Evolutionary conservation across 148 eudicot genomes (phyloP).

Genomic region (Selenicereus undatus): DNA sequence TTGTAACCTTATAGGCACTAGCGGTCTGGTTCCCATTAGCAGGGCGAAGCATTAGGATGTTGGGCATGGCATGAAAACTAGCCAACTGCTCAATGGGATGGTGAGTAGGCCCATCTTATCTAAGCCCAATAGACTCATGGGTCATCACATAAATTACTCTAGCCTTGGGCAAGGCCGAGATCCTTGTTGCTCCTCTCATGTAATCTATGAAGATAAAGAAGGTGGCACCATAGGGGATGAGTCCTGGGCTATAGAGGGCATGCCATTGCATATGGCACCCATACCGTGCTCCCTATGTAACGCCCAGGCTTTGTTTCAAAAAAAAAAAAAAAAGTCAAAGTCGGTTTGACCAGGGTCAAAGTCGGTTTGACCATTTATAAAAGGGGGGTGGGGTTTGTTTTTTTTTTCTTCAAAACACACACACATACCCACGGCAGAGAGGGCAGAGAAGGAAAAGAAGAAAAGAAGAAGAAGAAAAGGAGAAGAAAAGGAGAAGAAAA

Average conservation of each 20-base stretch:
- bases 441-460: no score
- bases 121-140: slow-evolving; percentile 63
- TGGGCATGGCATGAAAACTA: slow-evolving; percentile 75
- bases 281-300: slow-evolving; percentile 65
- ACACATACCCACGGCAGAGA: no score
- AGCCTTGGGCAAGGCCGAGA: slow-evolving; percentile 52
- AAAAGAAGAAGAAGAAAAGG: no score
- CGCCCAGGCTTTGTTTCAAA: no score
- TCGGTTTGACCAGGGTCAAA: no score
- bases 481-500: no score
- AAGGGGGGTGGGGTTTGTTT: no score
- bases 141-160: slow-evolving; percentile 65
- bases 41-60: slow-evolving; percentile 60
- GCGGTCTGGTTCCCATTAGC: slow-evolving; percentile 74
- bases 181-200: slow-evolving; percentile 66
- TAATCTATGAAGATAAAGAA: slow-evolving; percentile 72
- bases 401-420: no score
- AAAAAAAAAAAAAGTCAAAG: no score
- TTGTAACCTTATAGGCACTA: slow-evolving; percentile 53
- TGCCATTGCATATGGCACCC: slow-evolving; percentile 76
- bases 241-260: slow-evolving; percentile 60
- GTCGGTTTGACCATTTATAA: no score
- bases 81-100: slow-evolving; percentile 72
- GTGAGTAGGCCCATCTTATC: slow-evolving; percentile 72
- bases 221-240: slow-evolving; percentile 65